phyloP scores from a whole-genome alignment of 108 stramenopile species.

The Nannochloropsis salina region DNA sequence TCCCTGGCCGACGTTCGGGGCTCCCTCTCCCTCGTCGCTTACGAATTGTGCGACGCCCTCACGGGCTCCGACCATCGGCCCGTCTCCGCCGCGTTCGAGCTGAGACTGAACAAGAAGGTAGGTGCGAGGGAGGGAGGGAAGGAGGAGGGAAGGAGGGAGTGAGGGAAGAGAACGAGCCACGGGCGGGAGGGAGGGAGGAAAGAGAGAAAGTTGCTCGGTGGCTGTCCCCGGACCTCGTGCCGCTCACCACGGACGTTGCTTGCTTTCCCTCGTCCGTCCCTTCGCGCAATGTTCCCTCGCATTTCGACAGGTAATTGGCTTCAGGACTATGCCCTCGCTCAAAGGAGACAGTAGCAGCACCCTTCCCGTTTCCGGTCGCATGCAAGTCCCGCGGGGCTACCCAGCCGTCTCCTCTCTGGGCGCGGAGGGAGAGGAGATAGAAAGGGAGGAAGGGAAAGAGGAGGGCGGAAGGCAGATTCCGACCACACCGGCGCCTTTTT shows the following conservation, averaged over 20 bases:
- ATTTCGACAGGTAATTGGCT: background rate
- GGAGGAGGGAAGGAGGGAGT: background rate
- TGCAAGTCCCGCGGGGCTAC: background rate
- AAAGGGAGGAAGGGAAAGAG: background rate
- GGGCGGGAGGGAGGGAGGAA: background rate
- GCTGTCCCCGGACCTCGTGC: background rate
- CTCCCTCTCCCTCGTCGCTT: background rate
- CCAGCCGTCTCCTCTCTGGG: background rate
- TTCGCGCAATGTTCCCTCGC: background rate
- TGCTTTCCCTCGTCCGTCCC: background rate
- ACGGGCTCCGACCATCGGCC: constrained; percentile 2
- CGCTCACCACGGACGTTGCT: background rate
- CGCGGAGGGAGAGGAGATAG: background rate
- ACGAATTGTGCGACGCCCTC: background rate
- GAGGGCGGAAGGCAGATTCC: background rate
- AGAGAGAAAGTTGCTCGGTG: background rate
- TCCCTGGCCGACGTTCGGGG: background rate
- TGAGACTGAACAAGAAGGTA: background rate
- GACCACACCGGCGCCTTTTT: background rate
- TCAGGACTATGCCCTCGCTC: background rate
- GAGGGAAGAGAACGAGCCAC: background rate
- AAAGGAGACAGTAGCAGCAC: background rate
- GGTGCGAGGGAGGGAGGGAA: background rate
- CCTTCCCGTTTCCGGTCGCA: background rate
- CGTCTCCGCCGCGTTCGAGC: background rate